A percentile compares a stretch with the other conserved stretches of the same genome.
Evolutionary conservation across 177 flowering plant genomes (phyloP).

Genomic region (Vitis hybrid): DNA sequence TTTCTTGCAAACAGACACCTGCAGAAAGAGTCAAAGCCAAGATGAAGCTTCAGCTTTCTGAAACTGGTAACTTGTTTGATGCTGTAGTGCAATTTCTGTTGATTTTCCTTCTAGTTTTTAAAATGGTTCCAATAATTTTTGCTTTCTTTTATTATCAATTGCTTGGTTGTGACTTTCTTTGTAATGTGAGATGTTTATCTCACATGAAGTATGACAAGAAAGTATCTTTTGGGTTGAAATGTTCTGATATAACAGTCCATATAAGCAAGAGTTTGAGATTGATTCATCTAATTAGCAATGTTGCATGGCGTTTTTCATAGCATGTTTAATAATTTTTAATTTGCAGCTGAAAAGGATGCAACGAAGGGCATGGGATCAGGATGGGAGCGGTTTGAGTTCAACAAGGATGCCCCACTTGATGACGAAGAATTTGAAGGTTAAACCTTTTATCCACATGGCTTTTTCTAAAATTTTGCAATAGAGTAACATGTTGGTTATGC

Average conservation of each 20-base stretch:
- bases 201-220: too few species aligned
- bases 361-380: slow-evolving; percentile 62
- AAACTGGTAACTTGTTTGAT: slow-evolving; percentile 58
- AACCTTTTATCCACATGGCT: not conserved
- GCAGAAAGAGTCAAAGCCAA: slow-evolving; percentile 92
- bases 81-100: not conserved
- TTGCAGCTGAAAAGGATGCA: slow-evolving; percentile 64
- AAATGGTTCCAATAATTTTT: too few species aligned
- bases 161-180: too few species aligned
- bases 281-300: not conserved
- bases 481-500: not conserved
- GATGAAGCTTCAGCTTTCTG: slow-evolving; percentile 85
- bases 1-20: slow-evolving; percentile 50
- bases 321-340: not conserved
- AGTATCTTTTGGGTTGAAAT: too few species aligned
- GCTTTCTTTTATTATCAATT: too few species aligned
- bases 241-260: too few species aligned
- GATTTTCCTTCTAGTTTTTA: not conserved
- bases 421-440: slow-evolving; percentile 91
- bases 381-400: slow-evolving; percentile 94
- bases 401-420: slow-evolving; percentile 96
- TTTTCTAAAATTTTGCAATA: not conserved
- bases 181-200: too few species aligned
- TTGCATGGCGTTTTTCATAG: not conserved
- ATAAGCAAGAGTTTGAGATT: not conserved